Conservation (phyloP, 2,329 filamentous ascomycete genomes). For the Alternaria arborescens region DNA sequence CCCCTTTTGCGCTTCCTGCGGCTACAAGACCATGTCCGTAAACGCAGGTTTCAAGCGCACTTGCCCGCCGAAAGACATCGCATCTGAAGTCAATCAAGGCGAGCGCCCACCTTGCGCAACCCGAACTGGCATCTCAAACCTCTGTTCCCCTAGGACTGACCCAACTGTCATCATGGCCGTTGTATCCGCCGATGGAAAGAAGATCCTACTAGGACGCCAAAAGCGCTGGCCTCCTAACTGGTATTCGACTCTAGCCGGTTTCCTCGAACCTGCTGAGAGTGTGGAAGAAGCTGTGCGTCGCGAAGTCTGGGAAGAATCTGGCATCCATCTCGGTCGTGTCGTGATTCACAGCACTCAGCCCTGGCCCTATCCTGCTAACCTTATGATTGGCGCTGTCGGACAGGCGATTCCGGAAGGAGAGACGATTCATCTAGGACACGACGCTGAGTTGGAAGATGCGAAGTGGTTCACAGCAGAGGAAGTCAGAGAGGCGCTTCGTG, state of each 20-base stretch:
- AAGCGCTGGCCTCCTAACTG: conserved; percentile 83
- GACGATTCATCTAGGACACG: conserved; percentile 81
- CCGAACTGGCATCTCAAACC: conserved; percentile 84
- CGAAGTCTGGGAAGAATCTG: conserved; percentile 62
- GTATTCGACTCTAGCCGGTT: conserved; percentile 81
- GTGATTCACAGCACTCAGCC: conserved; percentile 62
- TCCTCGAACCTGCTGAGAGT: conserved; percentile 60
- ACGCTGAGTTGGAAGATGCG: conserved; percentile 89
- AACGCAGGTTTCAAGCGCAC: conserved; percentile 83
- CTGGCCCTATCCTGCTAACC: conserved; percentile 63
- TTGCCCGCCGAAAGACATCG: conserved; percentile 75
- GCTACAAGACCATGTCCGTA: conserved; percentile 78
- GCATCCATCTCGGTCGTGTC: conserved; percentile 58
- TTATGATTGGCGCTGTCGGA: conserved; percentile 75
- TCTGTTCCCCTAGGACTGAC: conserved; percentile 90
- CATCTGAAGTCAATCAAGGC: conserved; percentile 53
- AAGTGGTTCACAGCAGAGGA: conserved; percentile 88
- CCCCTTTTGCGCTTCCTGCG: conserved; percentile 90
- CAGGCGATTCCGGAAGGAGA: conserved; percentile 85
- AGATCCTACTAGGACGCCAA: conserved; percentile 83
- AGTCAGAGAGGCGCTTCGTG: conserved; percentile 74
- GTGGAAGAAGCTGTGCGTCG: conserved; percentile 62
- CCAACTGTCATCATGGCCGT: conserved; percentile 96
- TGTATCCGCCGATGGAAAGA: conserved; percentile 78
- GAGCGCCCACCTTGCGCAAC: conserved; percentile 78